Evolutionary conservation across 1,139 yeast species (phyloP).

Genomic region (Candida frijolesensis): DNA sequence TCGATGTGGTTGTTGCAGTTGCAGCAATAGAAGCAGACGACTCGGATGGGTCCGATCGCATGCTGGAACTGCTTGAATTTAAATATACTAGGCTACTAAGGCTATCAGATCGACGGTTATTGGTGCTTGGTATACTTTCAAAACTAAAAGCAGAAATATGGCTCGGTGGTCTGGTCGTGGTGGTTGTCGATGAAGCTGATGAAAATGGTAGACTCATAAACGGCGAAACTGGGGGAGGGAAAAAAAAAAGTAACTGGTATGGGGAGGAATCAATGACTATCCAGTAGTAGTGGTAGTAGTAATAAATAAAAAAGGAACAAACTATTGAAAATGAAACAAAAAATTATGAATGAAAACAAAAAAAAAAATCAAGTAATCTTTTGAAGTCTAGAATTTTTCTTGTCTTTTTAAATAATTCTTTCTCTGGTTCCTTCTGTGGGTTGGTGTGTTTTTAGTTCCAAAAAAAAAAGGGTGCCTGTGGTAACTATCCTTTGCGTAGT

Average conservation of each 20-base stretch:
- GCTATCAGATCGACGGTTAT: constrained; percentile 4
- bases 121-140: constrained; percentile 2
- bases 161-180: neutral
- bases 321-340: neutral
- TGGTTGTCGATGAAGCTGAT: neutral
- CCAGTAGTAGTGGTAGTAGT: neutral
- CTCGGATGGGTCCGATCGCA: constrained; percentile 3
- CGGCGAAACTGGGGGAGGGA: neutral
- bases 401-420: neutral
- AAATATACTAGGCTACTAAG: constrained; percentile 3
- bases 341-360: neutral
- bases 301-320: neutral
- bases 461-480: constrained; percentile 1
- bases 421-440: neutral
- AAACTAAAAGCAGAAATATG: constrained; percentile 4
- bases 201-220: constrained; percentile 5
- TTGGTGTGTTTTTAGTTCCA: neutral
- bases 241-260: neutral
- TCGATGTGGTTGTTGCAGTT: constrained; percentile 2
- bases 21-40: constrained; percentile 2
- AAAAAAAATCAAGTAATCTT: neutral
- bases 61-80: constrained; percentile 4
- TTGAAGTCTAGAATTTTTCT: too few relatives aligned
- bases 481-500: neutral
- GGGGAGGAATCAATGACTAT: neutral